Evolutionary conservation across 2,329 filamentous ascomycete species (phyloP).

Genomic region (Drechmeria coniospora): DNA sequence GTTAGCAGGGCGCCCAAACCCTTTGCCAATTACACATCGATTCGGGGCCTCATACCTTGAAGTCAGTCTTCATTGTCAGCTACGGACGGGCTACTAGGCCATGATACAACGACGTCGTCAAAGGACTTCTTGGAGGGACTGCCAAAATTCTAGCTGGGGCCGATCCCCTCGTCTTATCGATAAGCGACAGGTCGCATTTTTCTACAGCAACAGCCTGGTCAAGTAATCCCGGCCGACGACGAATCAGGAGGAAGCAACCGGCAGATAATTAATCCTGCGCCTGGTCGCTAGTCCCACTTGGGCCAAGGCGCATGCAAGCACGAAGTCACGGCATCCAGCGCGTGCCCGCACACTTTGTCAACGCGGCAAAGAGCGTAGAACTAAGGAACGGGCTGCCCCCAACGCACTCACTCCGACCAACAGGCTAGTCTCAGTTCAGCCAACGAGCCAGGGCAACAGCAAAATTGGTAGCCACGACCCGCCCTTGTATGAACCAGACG

Average conservation of each 20-base stretch:
- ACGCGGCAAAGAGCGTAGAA: conserved; percentile 7
- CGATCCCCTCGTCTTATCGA: conserved; percentile 9
- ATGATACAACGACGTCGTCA: conserved; percentile 10
- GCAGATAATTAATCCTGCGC: conserved; percentile 19
- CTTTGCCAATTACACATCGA: not conserved
- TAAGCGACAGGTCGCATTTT: conserved; percentile 2
- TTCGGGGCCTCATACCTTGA: conserved; percentile 77
- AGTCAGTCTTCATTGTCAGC: conserved; percentile 91
- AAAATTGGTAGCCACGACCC: conserved; percentile 11
- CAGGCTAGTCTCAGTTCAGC: conserved; percentile 1
- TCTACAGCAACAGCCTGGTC: not conserved
- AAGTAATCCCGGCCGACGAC: too few species aligned
- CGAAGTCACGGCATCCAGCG: too few species aligned
- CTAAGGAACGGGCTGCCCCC: conserved; percentile 13
- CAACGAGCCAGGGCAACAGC: conserved; percentile 15
- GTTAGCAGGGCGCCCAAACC: not conserved
- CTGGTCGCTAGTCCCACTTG: conserved; percentile 5
- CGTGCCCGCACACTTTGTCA: too few species aligned
- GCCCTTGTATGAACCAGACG: too few species aligned
- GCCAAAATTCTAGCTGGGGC: conserved; percentile 14
- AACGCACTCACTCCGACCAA: conserved; percentile 1
- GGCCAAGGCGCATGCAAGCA: conserved; percentile 8
- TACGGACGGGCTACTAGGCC: too few species aligned
- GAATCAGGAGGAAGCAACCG: conserved; percentile 9
- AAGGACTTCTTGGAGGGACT: conserved; percentile 5